Conservation (phyloP, 208 protist species). For the Leishmania martiniquensis region DNA sequence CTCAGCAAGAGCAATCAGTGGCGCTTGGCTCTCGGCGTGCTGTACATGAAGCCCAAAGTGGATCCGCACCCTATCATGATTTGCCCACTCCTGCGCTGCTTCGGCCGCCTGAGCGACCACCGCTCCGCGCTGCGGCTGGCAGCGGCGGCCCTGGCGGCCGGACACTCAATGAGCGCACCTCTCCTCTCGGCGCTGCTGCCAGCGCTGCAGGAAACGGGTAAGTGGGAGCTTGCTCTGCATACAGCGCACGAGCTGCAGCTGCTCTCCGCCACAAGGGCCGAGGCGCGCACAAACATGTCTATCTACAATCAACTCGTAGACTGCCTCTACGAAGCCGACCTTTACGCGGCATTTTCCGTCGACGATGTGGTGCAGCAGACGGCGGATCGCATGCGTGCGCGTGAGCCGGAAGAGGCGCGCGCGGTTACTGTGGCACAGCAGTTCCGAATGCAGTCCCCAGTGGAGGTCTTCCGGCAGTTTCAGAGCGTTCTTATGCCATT, state of each 20-base stretch:
- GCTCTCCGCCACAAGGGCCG: constrained; percentile 44
- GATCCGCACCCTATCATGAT: constrained; percentile 43
- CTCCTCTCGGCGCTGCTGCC: constrained; percentile 67
- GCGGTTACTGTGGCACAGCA: constrained; percentile 14
- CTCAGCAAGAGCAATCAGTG: constrained; percentile 48
- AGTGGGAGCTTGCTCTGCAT: constrained; percentile 59
- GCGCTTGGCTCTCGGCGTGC: constrained; percentile 45
- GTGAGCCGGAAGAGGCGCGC: not conserved
- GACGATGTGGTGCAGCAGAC: constrained; percentile 66
- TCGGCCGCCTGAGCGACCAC: constrained; percentile 43
- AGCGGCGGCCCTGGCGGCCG: constrained; percentile 51
- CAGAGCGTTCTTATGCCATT: constrained; percentile 45
- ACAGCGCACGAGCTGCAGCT: constrained; percentile 56
- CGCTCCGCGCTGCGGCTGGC: constrained; percentile 49
- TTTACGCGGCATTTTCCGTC: constrained; percentile 56
- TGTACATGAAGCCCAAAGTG: constrained; percentile 26
- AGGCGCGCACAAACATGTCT: constrained; percentile 25
- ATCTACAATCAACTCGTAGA: constrained; percentile 56
- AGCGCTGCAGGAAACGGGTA: constrained; percentile 47
- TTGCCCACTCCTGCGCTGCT: constrained; percentile 63
- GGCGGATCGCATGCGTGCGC: constrained; percentile 49
- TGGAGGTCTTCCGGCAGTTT: constrained; percentile 60
- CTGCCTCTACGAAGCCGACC: constrained; percentile 70
- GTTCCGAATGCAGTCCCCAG: constrained; percentile 56
- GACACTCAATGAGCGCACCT: constrained; percentile 40